Conservation (phyloP, 805 yeast genomes). For the Nakazawaea siamensis region DNA sequence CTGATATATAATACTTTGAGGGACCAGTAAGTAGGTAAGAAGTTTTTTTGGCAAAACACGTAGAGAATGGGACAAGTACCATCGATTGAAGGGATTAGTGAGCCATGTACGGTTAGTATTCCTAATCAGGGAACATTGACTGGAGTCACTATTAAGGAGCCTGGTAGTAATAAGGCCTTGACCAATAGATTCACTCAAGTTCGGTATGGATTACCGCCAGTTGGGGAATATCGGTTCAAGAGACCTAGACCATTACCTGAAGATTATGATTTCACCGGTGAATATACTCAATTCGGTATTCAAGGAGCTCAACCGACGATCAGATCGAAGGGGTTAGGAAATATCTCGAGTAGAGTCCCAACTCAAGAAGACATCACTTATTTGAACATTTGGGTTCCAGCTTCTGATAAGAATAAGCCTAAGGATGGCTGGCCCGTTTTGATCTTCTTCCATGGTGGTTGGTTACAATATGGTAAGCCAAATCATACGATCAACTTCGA, state of each 20-base stretch:
- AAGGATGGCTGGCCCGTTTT: constrained; percentile 26
- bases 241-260: constrained; percentile 21
- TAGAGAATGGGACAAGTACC: constrained; percentile 15
- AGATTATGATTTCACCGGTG: constrained; percentile 24
- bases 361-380: constrained; percentile 25
- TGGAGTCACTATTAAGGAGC: constrained; percentile 17
- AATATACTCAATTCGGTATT: constrained; percentile 18
- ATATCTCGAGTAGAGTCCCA: constrained; percentile 6
- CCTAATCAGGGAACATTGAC: constrained; percentile 22
- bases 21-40: too few species aligned
- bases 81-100: constrained; percentile 15
- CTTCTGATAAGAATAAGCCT: constrained; percentile 9
- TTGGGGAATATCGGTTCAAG: constrained; percentile 24
- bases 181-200: constrained; percentile 22
- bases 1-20: too few species aligned
- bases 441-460: constrained; percentile 36
- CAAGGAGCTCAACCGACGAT: constrained; percentile 22
- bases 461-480: constrained; percentile 28
- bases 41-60: too few species aligned
- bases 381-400: constrained; percentile 31
- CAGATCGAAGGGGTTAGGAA: constrained; percentile 4
- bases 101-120: constrained; percentile 13
- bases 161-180: constrained; percentile 13
- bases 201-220: constrained; percentile 26
- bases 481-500: constrained; percentile 12